Evolutionary conservation across 768 basidiomycete genomes (phyloP), one percentile per base, ranked within the genome.

Genomic region (Russula griseocarnosa): DNA sequence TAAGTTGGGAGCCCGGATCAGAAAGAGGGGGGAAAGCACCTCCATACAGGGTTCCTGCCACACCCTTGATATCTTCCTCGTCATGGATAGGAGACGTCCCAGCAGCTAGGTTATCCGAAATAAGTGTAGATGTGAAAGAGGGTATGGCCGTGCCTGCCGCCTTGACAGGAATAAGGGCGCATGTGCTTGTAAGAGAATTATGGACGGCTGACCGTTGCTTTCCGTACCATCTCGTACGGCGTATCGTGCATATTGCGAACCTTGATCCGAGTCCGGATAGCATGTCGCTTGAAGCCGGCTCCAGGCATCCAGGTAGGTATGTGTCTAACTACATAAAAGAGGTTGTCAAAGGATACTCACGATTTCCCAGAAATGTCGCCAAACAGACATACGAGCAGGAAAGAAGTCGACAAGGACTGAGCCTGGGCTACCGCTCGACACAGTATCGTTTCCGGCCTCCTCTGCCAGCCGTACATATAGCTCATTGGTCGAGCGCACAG

Each of bases 391-490:
- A 75, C 74, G 56, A 40, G 70, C 59, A 9, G 74, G 74, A 61
- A 75, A 71, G 66, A 75, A 74, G 63, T 75, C 74, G 13, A 75
- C 74, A n/a, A 74, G 69, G 60, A 71, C 69, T 11, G 73, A 69
- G 16, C 70, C 73, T 14, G 70, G 69, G 30, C 69, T 71, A 18
- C 71, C 72, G 26, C 66, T 60, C 10, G 55, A 60, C 7, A 71
- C 67, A 7, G 70, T 70, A 40, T 66, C 70, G 6, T 36, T 61
- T 14, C 68, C 69, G 1, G 74, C 68, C 18, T 69, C 54, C 36
- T 73, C 74, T 30, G 70, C 73, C 38, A 73, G 53, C 20, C 67
- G 57, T n/a, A 75, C 69, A 64, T 70, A 72, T 22, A 68, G 49
- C 63, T 76, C 75, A 20, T 76, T 69, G 14, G 69, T 46, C n/a